Percentiles rank a stretch among this genome's conserved stretches.
Conservation (phyloP, 306 rosid genomes). For the Quercus berberidifolia region DNA sequence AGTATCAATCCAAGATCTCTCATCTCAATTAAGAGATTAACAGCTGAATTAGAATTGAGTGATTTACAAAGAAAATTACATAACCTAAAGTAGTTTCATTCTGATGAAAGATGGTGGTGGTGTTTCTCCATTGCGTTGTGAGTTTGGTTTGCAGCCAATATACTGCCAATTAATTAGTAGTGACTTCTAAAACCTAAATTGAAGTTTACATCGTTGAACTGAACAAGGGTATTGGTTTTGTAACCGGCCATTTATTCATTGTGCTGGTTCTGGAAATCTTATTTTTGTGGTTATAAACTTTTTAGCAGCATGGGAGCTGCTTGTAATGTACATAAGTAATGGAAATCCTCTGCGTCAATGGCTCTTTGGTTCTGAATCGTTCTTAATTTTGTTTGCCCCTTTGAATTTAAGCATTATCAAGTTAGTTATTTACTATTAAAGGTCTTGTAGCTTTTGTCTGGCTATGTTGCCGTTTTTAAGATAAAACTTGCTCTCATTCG, state of each 20-base stretch:
- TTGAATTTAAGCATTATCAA: not conserved
- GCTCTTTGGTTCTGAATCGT: not conserved
- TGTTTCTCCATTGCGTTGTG: conserved; percentile 10
- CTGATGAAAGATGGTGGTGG: conserved; percentile 26
- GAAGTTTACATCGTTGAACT: conserved; percentile 11
- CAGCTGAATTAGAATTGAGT: conserved; percentile 5
- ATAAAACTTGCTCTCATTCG: too few relatives aligned
- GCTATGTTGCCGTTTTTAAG: too few relatives aligned
- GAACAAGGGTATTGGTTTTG: conserved; percentile 27
- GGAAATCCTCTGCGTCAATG: not conserved
- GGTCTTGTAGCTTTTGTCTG: not conserved
- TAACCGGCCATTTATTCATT: conserved; percentile 16
- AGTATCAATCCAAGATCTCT: conserved; percentile 48
- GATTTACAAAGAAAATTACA: conserved; percentile 25
- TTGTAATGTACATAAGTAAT: conserved; percentile 29
- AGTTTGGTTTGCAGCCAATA: conserved; percentile 9
- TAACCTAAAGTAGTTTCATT: conserved; percentile 38
- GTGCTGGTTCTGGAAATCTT: conserved; percentile 12
- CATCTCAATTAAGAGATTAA: conserved; percentile 44
- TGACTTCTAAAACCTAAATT: conserved; percentile 5
- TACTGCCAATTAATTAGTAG: conserved; percentile 7
- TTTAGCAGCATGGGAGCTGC: conserved; percentile 14
- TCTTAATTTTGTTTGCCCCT: not conserved
- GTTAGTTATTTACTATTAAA: not conserved
- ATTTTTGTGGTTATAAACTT: conserved; percentile 2